A percentile compares a stretch with the other conserved stretches of the same genome.
These are phyloP conservation scores for Colletotrichum ledebouriae DNA, from an alignment of 2,329 filamentous ascomycete genomes.

Conservation along the genomic window DNA sequence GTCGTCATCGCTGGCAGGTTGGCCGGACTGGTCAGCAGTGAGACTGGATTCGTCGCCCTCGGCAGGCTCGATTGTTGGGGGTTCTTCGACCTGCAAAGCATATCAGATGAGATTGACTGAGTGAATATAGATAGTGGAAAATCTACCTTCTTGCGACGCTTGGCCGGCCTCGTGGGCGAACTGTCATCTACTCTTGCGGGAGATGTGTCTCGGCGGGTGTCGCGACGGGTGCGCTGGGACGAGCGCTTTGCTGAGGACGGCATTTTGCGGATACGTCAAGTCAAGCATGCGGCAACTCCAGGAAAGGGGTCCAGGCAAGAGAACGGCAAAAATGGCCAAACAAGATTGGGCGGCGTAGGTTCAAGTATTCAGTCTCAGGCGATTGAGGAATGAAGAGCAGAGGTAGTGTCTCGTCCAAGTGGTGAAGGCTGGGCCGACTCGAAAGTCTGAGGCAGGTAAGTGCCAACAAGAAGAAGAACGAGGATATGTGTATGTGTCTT, in stretches of 20 bases:
- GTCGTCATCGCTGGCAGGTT: constrained; percentile 60
- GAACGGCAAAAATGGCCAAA: constrained; percentile 8
- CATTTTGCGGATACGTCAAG: constrained; percentile 46
- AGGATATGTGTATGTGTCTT: background rate
- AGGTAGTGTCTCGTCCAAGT: constrained; percentile 32
- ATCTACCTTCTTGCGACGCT: constrained; percentile 73
- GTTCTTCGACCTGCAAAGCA: constrained; percentile 52
- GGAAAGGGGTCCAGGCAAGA: background rate
- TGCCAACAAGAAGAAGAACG: constrained; percentile 23
- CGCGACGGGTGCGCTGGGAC: constrained; percentile 54
- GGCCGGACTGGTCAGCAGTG: constrained; percentile 55
- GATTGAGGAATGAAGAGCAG: constrained; percentile 32
- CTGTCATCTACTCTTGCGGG: constrained; percentile 60
- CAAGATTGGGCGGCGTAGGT: constrained; percentile 12
- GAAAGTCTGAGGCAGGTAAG: constrained; percentile 22
- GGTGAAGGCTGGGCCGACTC: constrained; percentile 24
- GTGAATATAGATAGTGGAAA: constrained; percentile 32
- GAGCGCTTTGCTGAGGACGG: constrained; percentile 55
- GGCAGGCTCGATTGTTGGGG: constrained; percentile 57
- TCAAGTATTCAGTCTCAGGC: constrained; percentile 38
- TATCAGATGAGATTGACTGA: constrained; percentile 3
- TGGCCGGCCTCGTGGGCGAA: constrained; percentile 72
- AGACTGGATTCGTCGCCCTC: constrained; percentile 61
- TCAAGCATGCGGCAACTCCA: constrained; percentile 38
- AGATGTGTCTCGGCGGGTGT: constrained; percentile 54